Evolutionary conservation across 805 yeast genomes (phyloP), one percentile per base, ranked within the genome.

Genomic region (Candida ficus): DNA sequence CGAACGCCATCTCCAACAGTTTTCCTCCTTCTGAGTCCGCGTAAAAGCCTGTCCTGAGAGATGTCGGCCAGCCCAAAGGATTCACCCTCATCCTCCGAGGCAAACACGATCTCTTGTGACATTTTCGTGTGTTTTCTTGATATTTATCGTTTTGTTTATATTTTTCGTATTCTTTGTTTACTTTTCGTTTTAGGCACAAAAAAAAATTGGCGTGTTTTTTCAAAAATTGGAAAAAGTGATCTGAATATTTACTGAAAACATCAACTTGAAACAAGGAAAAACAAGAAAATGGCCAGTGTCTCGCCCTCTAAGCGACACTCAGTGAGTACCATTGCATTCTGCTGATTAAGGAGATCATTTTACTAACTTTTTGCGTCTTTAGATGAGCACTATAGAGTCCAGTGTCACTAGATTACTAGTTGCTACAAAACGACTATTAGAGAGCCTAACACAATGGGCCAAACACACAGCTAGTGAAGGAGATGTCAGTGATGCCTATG

Each of bases 391-490:
- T 9, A 80, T 83, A 38, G 95, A 87, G 56, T 76, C 89, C 35
- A 75, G 90, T 52, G 85, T 84, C 33, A 77, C 95, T 16, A 64
- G 88, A 45, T 70, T 91, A 20, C 70, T 93, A 33, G 90, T 90
- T 28, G 83, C 95, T 1, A 89, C 98, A 0, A 91, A 91, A 54
- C 89, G 86, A 43, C 68, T 91, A 11, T 67, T 93, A n/a, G 95
- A 87, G 53, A 74, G 86, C 14, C 66, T 93, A 38, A 87, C 95
- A 0, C 86, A 79, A 45, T 93, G 99, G 99, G 90, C 98, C 1
- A 71, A 77, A 45, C 78, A 76, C 18, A 71, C 75, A n/a, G 89
- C 87, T 6, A 73, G 81, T 19, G 98, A 90, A 34, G 76, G 76
- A 41, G 86, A 77, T 47, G 97, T 93, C 3, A 87, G 96, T 2